These are phyloP conservation scores for Saitozyma podzolica DNA, from an alignment of 768 basidiomycete genomes.

Conservation along the genomic window DNA sequence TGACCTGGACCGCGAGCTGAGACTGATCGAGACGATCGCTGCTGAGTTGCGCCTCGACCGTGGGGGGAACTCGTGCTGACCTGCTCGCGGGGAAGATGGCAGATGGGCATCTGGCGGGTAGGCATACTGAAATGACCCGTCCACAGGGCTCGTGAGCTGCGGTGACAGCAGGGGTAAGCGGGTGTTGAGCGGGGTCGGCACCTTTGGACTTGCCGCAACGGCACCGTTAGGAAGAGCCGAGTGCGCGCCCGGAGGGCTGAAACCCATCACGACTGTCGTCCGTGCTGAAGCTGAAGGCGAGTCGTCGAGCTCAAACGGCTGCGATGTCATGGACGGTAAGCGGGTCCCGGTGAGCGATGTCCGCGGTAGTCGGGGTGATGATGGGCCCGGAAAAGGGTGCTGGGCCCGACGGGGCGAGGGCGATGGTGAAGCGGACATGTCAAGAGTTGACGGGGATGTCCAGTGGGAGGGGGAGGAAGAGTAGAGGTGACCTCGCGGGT, in stretches of 20 bases:
- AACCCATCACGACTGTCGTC: neutral
- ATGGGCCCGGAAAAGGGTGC: too few species aligned
- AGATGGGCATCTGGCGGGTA: conserved; percentile 15
- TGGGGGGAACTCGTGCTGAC: conserved; percentile 21
- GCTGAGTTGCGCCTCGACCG: conserved; percentile 40
- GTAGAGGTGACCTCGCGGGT: too few species aligned
- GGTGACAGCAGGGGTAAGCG: conserved; percentile 15
- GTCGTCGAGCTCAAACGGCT: neutral
- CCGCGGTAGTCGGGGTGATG: too few species aligned
- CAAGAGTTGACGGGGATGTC: too few species aligned
- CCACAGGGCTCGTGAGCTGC: conserved; percentile 32
- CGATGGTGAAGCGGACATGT: too few species aligned
- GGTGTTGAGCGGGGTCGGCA: neutral
- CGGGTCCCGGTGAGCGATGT: too few species aligned
- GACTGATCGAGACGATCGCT: conserved; percentile 43
- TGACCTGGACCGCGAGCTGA: conserved; percentile 37
- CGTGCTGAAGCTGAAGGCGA: neutral
- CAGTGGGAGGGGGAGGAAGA: too few species aligned
- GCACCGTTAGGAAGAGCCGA: neutral
- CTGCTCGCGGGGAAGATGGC: conserved; percentile 20
- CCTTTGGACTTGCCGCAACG: neutral
- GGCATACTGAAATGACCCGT: conserved; percentile 22
- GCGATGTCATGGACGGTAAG: too few species aligned
- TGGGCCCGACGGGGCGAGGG: too few species aligned
- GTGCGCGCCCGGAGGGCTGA: neutral